Evolutionary conservation across 345 rosid species (phyloP).

Genomic region (Camelina laxa): DNA sequence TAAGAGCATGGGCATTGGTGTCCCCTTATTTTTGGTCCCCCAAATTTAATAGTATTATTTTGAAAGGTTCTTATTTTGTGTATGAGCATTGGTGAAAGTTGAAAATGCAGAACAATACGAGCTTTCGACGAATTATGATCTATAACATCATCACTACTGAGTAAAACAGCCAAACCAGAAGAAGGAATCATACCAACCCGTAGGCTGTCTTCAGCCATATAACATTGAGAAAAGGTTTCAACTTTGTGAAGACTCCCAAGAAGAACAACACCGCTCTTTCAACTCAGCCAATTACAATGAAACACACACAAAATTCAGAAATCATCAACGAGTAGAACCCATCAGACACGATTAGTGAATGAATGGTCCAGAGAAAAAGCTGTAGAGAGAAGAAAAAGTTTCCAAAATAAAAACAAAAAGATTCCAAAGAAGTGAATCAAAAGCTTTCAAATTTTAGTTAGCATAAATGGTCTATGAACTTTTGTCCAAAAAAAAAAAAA

Average conservation of each 20-base stretch:
- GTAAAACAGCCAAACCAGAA: conserved; percentile 93
- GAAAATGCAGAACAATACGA: too few species aligned
- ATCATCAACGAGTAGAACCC: conserved; percentile 10
- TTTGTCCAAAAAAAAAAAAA: too few species aligned
- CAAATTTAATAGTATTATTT: too few species aligned
- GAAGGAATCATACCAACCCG: conserved; percentile 69
- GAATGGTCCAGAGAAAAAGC: conserved; percentile 21
- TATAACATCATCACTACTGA: too few species aligned
- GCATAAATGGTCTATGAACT: too few species aligned
- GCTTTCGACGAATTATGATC: too few species aligned
- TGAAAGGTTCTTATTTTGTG: too few species aligned
- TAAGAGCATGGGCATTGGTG: too few species aligned
- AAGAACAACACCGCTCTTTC: conserved; percentile 8
- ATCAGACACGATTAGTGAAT: background rate
- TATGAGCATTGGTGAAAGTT: too few species aligned
- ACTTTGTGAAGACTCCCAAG: too few species aligned
- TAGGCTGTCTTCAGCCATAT: conserved; percentile 83
- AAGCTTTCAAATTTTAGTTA: conserved; percentile 10
- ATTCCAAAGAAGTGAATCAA: background rate
- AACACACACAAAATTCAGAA: background rate
- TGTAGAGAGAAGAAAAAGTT: conserved; percentile 11
- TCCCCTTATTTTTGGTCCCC: too few species aligned
- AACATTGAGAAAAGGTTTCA: conserved; percentile 13
- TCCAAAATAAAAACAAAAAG: background rate
- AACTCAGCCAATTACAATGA: conserved; percentile 31